These are phyloP conservation scores for Zangia roseola DNA, from an alignment of 768 basidiomycete genomes.

Conservation along the genomic window DNA sequence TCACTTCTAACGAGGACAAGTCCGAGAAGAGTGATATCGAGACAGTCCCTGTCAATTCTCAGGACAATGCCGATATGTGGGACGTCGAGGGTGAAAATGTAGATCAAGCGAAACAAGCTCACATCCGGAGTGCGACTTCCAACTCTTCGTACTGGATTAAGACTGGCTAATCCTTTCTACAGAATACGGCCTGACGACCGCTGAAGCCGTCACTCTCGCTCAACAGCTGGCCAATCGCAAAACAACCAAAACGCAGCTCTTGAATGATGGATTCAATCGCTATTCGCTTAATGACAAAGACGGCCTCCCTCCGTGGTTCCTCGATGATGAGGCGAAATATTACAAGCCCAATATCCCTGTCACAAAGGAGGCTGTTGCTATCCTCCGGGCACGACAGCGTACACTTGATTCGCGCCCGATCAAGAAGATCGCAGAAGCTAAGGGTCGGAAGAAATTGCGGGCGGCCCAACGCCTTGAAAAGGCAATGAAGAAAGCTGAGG, in stretches of 20 bases:
- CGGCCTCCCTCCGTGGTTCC: constrained; percentile 91
- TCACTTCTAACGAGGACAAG: constrained; percentile 18
- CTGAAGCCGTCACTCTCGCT: constrained; percentile 89
- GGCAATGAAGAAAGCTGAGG: constrained; percentile 94
- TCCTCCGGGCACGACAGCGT: constrained; percentile 85
- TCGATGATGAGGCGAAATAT: constrained; percentile 91
- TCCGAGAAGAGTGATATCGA: constrained; percentile 57
- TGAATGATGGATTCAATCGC: constrained; percentile 95
- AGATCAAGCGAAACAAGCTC: constrained; percentile 62
- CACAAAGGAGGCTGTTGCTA: constrained; percentile 90
- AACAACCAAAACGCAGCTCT: constrained; percentile 82
- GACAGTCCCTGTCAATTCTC: constrained; percentile 60
- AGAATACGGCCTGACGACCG: constrained; percentile 84
- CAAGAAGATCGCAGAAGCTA: constrained; percentile 98
- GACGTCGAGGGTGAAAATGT: constrained; percentile 76
- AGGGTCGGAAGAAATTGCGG: constrained; percentile 93
- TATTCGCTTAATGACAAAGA: constrained; percentile 92
- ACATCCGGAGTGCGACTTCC: constrained; percentile 59
- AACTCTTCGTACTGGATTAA: neutral
- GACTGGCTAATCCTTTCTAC: constrained; percentile 9
- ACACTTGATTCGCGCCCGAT: constrained; percentile 96
- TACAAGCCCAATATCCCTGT: constrained; percentile 96
- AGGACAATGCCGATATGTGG: constrained; percentile 69
- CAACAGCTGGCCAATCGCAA: constrained; percentile 88
- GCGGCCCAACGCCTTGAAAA: constrained; percentile 84